A percentile compares a stretch with the other conserved stretches of the same genome.
Conservation (phyloP, 1,284 basidiomycete genomes). For the Trichosporon sp. region DNA sequence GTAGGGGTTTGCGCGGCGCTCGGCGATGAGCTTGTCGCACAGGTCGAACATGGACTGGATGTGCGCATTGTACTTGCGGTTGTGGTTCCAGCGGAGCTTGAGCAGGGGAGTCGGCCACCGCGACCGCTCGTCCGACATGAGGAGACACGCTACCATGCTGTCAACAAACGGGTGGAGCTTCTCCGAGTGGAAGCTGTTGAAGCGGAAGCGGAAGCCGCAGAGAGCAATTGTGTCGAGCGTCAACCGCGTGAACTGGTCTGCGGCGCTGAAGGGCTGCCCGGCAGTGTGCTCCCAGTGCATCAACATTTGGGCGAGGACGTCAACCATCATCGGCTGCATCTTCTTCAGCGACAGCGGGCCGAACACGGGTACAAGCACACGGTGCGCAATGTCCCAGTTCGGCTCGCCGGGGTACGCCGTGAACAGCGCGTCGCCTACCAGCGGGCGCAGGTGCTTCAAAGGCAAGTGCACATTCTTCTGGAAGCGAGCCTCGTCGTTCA, state of each 20-base stretch:
- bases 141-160: conserved; percentile 46
- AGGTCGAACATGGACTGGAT: conserved; percentile 34
- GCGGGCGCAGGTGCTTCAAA: conserved; percentile 48
- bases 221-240: conserved; percentile 15
- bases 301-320: conserved; percentile 52
- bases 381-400: conserved; percentile 52
- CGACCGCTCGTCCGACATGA: conserved; percentile 47
- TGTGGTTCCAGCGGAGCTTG: conserved; percentile 45
- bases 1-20: background rate
- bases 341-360: conserved; percentile 50
- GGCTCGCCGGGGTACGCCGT: conserved; percentile 50
- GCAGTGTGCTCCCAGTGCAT: conserved; percentile 6
- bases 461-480: conserved; percentile 48
- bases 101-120: conserved; percentile 48
- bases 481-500: conserved; percentile 52
- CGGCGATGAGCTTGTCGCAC: conserved; percentile 3
- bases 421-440: conserved; percentile 24
- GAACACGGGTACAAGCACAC: conserved; percentile 55
- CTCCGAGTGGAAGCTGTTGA: conserved; percentile 29
- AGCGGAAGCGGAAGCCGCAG: conserved; percentile 50
- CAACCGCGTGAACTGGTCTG: conserved; percentile 2
- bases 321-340: conserved; percentile 54
- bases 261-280: background rate
- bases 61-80: conserved; percentile 47
- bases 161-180: conserved; percentile 49